These are phyloP conservation scores for Macrocystidia cucumis DNA, from an alignment of 1,284 basidiomycete species.

Conservation along the genomic window DNA sequence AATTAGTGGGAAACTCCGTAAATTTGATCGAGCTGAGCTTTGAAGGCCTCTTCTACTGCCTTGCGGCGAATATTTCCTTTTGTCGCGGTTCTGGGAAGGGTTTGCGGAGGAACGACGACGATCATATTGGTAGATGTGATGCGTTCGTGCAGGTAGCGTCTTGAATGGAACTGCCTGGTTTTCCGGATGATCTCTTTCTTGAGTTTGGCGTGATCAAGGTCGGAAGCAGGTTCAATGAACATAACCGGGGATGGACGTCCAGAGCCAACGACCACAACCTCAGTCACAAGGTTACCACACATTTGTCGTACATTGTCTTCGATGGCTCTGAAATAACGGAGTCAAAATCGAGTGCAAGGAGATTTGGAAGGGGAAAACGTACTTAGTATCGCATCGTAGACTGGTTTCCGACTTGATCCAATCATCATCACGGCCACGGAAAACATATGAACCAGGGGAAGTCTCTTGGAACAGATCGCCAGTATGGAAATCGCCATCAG, in stretches of 20 bases:
- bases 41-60: conserved; percentile 53
- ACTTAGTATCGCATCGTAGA: conserved; percentile 51
- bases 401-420: conserved; percentile 57
- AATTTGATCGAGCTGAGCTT: conserved; percentile 41
- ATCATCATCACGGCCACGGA: conserved; percentile 50
- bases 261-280: conserved; percentile 60
- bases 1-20: too few species aligned
- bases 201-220: conserved; percentile 40
- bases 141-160: conserved; percentile 63
- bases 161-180: conserved; percentile 52
- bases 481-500: conserved; percentile 51
- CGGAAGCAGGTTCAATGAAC: conserved; percentile 46
- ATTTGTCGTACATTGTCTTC: conserved; percentile 55
- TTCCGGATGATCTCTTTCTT: conserved; percentile 60
- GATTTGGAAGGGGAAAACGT: conserved; percentile 9
- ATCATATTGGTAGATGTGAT: conserved; percentile 47
- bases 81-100: conserved; percentile 56
- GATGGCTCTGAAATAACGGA: conserved; percentile 36
- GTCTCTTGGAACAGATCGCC: conserved; percentile 50
- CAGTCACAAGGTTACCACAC: conserved; percentile 46
- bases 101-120: conserved; percentile 43
- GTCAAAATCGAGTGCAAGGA: background rate
- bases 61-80: conserved; percentile 64
- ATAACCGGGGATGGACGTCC: conserved; percentile 57
- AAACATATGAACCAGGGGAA: conserved; percentile 38